Evolutionary conservation across 305 asterid genomes (phyloP).

Genomic region (Fraxinus greggii): DNA sequence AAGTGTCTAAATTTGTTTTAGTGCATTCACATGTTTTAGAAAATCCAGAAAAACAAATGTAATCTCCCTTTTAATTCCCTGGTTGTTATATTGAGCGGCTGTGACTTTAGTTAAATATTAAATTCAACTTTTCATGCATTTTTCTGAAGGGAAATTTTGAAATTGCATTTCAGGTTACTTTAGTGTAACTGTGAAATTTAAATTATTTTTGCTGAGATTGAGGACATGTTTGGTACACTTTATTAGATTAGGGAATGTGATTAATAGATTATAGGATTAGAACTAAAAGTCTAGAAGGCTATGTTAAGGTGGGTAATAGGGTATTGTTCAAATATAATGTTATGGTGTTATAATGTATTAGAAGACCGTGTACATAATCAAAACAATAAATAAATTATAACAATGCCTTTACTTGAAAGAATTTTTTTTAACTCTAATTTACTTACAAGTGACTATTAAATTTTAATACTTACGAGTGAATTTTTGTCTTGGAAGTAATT

Average conservation of each 20-base stretch:
- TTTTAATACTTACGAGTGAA: neutral
- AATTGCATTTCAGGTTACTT: neutral
- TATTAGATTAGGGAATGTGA: neutral
- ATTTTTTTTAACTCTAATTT: neutral
- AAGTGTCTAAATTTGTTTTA: neutral
- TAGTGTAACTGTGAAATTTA: neutral
- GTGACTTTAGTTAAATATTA: neutral
- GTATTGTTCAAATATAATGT: neutral
- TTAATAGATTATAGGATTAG: neutral
- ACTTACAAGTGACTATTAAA: neutral
- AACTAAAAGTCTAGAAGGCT: neutral
- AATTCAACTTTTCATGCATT: neutral
- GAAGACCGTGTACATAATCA: neutral
- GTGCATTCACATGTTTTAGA: neutral
- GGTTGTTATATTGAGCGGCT: neutral
- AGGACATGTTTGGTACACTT: too few species aligned
- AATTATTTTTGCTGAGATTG: too few species aligned
- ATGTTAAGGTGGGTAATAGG: neutral
- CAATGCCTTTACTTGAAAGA: neutral
- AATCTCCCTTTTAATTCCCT: neutral
- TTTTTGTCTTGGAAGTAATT: neutral
- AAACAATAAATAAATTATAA: too few species aligned
- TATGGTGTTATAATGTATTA: neutral
- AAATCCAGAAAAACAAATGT: neutral
- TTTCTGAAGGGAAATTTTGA: neutral